A percentile compares a stretch with the other conserved stretches of the same genome.
Conservation (phyloP, 1,284 basidiomycete species). For the Tylopilus sp. region DNA sequence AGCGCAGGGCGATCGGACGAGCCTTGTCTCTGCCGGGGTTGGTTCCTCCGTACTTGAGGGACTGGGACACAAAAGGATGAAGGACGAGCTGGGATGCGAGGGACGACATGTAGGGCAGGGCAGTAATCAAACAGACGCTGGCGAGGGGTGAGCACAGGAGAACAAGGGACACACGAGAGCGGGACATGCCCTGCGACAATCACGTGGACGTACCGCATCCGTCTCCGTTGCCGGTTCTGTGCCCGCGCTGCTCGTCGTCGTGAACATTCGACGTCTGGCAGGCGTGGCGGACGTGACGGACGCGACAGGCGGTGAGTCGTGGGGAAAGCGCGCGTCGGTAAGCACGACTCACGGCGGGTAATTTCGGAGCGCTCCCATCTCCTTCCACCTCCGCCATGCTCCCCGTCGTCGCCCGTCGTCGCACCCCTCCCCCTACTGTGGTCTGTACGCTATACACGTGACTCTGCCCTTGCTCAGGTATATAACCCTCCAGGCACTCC, state of each 20-base stretch:
- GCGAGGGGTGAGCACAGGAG: neutral
- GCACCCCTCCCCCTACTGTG: constrained; percentile 4
- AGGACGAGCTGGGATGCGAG: constrained; percentile 76
- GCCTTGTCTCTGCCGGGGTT: constrained; percentile 91
- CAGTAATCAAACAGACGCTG: constrained; percentile 13
- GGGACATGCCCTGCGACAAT: constrained; percentile 19
- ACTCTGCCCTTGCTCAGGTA: constrained; percentile 11
- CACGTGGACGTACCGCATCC: constrained; percentile 28
- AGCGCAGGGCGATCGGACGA: constrained; percentile 6
- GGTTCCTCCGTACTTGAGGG: constrained; percentile 74
- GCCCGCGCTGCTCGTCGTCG: neutral
- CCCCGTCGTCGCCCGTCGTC: constrained; percentile 13
- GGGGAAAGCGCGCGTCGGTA: neutral
- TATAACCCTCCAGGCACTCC: neutral
- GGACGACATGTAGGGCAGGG: constrained; percentile 47
- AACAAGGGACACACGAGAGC: neutral
- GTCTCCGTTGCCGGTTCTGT: constrained; percentile 1
- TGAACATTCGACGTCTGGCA: neutral
- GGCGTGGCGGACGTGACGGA: neutral
- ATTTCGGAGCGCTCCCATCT: constrained; percentile 19
- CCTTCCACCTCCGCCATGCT: constrained; percentile 16
- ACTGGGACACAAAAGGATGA: constrained; percentile 75
- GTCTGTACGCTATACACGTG: constrained; percentile 28
- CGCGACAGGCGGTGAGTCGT: neutral
- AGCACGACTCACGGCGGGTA: constrained; percentile 10